phyloP scores from a whole-genome alignment of 768 basidiomycete species.

The Coprinellus micaceus region DNA sequence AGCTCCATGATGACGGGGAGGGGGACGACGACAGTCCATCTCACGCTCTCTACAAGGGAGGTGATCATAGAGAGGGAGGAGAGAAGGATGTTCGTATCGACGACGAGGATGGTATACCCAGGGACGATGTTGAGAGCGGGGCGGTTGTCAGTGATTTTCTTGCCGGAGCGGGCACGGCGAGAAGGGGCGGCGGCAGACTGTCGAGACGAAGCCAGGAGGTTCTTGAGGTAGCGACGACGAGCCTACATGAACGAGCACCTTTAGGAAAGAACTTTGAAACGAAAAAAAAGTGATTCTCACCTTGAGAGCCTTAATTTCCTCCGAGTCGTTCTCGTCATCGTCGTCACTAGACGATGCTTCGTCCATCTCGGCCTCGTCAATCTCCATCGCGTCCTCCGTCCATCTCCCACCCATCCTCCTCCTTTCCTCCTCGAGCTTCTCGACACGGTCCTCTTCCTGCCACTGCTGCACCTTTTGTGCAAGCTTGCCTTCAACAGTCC shows the following conservation, averaged over 20 bases:
- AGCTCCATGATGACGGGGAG: constrained; percentile 96
- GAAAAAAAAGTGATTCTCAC: constrained; percentile 35
- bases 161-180: constrained; percentile 23
- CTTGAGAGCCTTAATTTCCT: constrained; percentile 78
- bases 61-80: constrained; percentile 73
- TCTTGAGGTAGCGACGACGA: constrained; percentile 69
- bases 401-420: constrained; percentile 58
- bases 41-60: constrained; percentile 70
- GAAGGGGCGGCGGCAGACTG: constrained; percentile 22
- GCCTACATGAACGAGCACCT: constrained; percentile 41
- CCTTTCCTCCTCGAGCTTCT: constrained; percentile 64
- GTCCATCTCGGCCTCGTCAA: constrained; percentile 54
- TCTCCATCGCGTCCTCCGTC: constrained; percentile 69
- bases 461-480: constrained; percentile 66
- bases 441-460: constrained; percentile 66
- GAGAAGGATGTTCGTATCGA: constrained; percentile 94
- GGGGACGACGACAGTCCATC: constrained; percentile 89
- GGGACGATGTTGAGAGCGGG: constrained; percentile 58
- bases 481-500: constrained; percentile 62
- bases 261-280: constrained; percentile 10
- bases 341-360: constrained; percentile 43
- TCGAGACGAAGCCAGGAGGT: constrained; percentile 52
- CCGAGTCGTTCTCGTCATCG: constrained; percentile 65
- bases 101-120: constrained; percentile 86
- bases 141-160: constrained; percentile 28